Evolutionary conservation across 768 basidiomycete species (phyloP).

Genomic region (Leccinellum luteum): DNA sequence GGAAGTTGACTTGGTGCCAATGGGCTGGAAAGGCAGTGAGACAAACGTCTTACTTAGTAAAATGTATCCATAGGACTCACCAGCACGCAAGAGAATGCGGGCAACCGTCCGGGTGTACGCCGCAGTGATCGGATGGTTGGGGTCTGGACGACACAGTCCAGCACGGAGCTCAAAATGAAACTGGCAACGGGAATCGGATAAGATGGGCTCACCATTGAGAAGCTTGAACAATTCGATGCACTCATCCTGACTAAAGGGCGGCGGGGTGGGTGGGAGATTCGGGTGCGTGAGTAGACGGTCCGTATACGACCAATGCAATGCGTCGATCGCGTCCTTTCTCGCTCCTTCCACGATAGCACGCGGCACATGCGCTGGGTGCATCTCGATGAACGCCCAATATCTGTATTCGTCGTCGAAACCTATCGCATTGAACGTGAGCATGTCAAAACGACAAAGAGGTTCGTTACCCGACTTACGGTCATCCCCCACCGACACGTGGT

Average conservation of each 20-base stretch:
- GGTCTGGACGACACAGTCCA: conserved; percentile 9
- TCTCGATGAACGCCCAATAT: conserved; percentile 80
- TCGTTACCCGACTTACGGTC: conserved; percentile 36
- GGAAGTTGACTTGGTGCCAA: conserved; percentile 71
- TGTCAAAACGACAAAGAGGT: not conserved
- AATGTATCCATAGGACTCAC: conserved; percentile 37
- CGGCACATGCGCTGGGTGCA: conserved; percentile 69
- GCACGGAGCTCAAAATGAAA: not conserved
- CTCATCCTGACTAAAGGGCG: conserved; percentile 75
- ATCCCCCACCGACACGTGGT: conserved; percentile 30
- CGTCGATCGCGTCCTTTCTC: conserved; percentile 67
- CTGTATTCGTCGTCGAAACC: conserved; percentile 74
- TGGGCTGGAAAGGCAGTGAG: conserved; percentile 37
- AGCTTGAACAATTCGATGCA: conserved; percentile 71
- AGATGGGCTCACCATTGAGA: conserved; percentile 36
- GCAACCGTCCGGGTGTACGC: conserved; percentile 65
- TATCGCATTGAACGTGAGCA: conserved; percentile 25
- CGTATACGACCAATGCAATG: conserved; percentile 78
- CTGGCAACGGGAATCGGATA: not conserved
- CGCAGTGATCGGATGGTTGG: conserved; percentile 26
- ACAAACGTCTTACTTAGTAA: not conserved
- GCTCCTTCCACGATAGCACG: conserved; percentile 51
- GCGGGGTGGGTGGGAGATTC: conserved; percentile 40
- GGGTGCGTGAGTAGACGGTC: conserved; percentile 69
- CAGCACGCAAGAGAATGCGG: conserved; percentile 64